Conservation (phyloP, 371 early-diverging fungal species). For the Polyrhizophydium stewartii region DNA sequence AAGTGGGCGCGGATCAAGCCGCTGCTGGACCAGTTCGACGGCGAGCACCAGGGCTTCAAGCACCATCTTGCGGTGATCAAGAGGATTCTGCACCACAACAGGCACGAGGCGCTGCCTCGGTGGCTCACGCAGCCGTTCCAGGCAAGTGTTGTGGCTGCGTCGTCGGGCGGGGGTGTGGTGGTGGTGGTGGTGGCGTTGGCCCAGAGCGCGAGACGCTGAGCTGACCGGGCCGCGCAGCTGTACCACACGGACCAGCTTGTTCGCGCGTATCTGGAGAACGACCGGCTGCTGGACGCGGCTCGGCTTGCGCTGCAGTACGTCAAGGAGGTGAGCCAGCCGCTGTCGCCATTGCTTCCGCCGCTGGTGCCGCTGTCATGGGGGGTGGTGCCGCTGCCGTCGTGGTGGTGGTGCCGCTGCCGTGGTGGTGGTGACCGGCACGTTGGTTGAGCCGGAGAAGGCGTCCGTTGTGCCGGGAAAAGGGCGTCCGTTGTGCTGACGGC, state of each 20-base stretch:
- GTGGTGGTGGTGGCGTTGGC: no score
- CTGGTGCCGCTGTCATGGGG: background rate
- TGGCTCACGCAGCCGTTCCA: constrained; percentile 30
- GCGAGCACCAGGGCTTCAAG: background rate
- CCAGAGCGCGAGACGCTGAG: background rate
- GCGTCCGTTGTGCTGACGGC: no score
- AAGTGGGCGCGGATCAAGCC: constrained; percentile 40
- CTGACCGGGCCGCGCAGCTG: constrained; percentile 11
- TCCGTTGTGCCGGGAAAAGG: no score
- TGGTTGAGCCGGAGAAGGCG: no score
- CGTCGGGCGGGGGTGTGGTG: background rate
- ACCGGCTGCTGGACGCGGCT: constrained; percentile 32
- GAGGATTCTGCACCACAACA: constrained; percentile 21
- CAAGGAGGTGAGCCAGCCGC: constrained; percentile 7
- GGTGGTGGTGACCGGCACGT: no score
- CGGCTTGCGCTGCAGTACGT: constrained; percentile 24
- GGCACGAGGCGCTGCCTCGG: constrained; percentile 26
- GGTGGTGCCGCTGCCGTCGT: no score
- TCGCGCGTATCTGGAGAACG: constrained; percentile 37
- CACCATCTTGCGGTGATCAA: constrained; percentile 35
- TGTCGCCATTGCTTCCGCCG: background rate
- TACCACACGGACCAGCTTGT: constrained; percentile 40
- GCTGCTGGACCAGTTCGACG: constrained; percentile 25
- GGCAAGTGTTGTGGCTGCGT: constrained; percentile 4
- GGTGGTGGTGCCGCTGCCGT: no score